These are phyloP conservation scores for Colletotrichum aenigma DNA, from an alignment of 2,329 filamentous ascomycete species.

Conservation along the genomic window DNA sequence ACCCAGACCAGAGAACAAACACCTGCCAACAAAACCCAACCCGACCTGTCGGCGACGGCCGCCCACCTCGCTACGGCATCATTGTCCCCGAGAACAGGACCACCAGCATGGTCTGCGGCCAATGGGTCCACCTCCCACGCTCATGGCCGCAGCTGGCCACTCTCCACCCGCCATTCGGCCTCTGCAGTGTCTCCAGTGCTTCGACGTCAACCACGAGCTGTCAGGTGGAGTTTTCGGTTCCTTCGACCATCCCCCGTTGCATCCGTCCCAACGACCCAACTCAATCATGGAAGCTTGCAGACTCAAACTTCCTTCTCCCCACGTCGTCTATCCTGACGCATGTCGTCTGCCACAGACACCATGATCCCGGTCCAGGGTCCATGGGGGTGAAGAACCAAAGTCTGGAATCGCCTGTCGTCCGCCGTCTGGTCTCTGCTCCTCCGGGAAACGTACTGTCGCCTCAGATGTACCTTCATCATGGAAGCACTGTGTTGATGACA, in stretches of 20 bases:
- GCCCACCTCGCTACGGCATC: background rate
- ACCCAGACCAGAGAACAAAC: background rate
- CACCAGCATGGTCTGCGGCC: background rate
- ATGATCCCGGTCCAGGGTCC: background rate
- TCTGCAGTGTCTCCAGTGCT: background rate
- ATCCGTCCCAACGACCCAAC: background rate
- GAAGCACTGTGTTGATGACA: background rate
- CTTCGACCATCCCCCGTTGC: background rate
- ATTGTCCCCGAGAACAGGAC: background rate
- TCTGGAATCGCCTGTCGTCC: background rate
- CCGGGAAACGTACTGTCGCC: background rate
- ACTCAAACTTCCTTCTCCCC: conserved; percentile 1
- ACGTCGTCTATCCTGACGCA: background rate
- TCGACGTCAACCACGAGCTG: background rate
- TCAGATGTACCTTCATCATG: background rate
- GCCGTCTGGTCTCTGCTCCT: background rate
- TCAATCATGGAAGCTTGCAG: background rate
- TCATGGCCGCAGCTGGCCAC: background rate
- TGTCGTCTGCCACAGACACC: background rate
- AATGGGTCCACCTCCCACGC: conserved; percentile 8
- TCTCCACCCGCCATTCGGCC: background rate
- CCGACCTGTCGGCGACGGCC: conserved; percentile 7
- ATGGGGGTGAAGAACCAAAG: background rate
- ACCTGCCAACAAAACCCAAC: conserved; percentile 2
- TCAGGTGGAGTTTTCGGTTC: conserved; percentile 3